Conservation (phyloP, 768 basidiomycete genomes). For the Mycena vitilis region DNA sequence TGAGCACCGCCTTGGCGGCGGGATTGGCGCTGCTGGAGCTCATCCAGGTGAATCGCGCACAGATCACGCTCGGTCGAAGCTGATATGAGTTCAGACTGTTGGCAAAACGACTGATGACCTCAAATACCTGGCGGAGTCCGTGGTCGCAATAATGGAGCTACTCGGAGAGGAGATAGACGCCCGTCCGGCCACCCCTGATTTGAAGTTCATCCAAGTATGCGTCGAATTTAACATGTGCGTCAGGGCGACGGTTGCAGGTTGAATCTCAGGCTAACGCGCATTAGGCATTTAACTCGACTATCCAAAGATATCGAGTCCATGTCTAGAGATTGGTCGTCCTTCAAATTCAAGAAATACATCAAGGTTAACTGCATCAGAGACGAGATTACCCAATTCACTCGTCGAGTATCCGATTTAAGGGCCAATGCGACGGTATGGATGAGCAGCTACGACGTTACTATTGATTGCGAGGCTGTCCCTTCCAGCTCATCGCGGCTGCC, state of each 20-base stretch:
- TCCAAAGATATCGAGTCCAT: not conserved
- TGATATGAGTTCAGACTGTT: not conserved
- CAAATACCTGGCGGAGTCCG: constrained; percentile 6
- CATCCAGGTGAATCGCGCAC: not conserved
- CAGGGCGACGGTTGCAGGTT: no score
- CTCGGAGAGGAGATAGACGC: not conserved
- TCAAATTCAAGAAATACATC: no score
- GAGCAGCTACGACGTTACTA: no score
- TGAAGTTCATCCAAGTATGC: not conserved
- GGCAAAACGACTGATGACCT: not conserved
- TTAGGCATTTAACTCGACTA: not conserved
- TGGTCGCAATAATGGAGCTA: not conserved
- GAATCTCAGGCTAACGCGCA: no score
- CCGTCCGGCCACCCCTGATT: not conserved
- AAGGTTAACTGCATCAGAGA: no score
- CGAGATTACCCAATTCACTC: no score
- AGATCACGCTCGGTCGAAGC: not conserved
- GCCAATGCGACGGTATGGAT: no score
- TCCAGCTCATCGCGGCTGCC: no score
- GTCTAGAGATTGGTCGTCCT: no score
- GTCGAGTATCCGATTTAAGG: no score
- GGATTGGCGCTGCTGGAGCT: not conserved
- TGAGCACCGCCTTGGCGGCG: not conserved
- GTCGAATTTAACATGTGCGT: not conserved
- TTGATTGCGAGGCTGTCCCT: no score